Evolutionary conservation across 495 filamentous ascomycete species (phyloP).

Genomic region (Talaromyces thailandensis): DNA sequence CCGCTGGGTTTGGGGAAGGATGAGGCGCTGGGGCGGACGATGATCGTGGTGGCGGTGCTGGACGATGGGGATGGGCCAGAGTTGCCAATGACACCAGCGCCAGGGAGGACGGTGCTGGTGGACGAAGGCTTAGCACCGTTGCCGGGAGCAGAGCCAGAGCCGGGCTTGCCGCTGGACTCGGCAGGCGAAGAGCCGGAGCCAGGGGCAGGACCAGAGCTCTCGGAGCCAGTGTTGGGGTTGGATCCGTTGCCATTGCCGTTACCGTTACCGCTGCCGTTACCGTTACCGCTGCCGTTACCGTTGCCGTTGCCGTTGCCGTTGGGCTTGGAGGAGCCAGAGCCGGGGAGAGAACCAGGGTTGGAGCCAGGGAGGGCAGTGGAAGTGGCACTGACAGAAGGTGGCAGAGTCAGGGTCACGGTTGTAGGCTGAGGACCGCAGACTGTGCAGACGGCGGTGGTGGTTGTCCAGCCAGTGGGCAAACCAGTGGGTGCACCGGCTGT

Average conservation of each 20-base stretch:
- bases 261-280: conserved; percentile 11
- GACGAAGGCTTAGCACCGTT: neutral
- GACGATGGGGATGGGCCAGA: neutral
- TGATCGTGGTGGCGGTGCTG: neutral
- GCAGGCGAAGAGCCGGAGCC: neutral
- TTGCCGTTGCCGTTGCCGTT: conserved; percentile 12
- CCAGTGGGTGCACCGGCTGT: conserved; percentile 18
- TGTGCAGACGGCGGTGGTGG: conserved; percentile 35
- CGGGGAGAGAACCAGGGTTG: neutral
- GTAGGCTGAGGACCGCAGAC: conserved; percentile 27
- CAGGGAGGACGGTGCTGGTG: neutral
- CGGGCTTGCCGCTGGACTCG: neutral
- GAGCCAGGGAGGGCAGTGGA: neutral
- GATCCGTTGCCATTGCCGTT: conserved; percentile 12
- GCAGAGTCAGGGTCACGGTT: conserved; percentile 26
- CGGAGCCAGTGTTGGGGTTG: conserved; percentile 10
- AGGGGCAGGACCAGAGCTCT: conserved; percentile 17
- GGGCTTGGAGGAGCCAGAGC: conserved; percentile 12
- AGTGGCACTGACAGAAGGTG: conserved; percentile 8
- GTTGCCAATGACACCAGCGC: neutral
- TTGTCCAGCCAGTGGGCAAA: conserved; percentile 30
- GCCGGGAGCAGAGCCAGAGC: neutral
- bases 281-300: conserved; percentile 12
- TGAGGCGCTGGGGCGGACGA: neutral
- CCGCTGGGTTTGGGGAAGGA: neutral